phyloP scores from a whole-genome alignment of 129 eudicot species.

The Cynara cardunculus region DNA sequence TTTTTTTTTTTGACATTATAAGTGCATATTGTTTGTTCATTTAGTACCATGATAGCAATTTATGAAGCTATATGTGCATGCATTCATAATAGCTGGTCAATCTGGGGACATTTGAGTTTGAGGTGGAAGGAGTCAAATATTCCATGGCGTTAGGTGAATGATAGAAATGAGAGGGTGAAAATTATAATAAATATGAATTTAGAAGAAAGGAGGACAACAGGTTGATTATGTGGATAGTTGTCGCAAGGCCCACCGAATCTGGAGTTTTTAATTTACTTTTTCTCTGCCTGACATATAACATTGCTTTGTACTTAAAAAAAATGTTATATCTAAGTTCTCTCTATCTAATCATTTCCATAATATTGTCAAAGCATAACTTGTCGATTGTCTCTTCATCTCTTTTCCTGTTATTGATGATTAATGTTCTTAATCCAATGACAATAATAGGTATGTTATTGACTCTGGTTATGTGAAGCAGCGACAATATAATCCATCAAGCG shows the following conservation, averaged over 20 bases:
- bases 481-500: conserved; percentile 87
- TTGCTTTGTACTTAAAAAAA: neutral
- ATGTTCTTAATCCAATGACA: neutral
- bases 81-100: neutral
- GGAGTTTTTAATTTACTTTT: neutral
- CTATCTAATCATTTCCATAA: neutral
- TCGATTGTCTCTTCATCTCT: neutral
- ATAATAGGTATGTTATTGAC: conserved; percentile 87
- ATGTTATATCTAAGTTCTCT: neutral
- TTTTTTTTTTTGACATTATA: neutral
- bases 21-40: neutral
- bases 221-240: neutral
- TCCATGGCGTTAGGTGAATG: neutral
- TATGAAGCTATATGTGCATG: neutral
- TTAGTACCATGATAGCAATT: neutral
- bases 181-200: neutral
- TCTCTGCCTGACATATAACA: neutral
- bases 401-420: neutral
- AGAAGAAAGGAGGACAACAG: neutral
- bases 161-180: neutral
- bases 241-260: neutral
- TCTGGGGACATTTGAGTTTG: neutral
- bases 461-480: conserved; percentile 97
- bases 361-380: neutral
- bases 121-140: neutral